Evolutionary conservation across 768 basidiomycete genomes (phyloP).

Genomic region (Lactarius psammicola): DNA sequence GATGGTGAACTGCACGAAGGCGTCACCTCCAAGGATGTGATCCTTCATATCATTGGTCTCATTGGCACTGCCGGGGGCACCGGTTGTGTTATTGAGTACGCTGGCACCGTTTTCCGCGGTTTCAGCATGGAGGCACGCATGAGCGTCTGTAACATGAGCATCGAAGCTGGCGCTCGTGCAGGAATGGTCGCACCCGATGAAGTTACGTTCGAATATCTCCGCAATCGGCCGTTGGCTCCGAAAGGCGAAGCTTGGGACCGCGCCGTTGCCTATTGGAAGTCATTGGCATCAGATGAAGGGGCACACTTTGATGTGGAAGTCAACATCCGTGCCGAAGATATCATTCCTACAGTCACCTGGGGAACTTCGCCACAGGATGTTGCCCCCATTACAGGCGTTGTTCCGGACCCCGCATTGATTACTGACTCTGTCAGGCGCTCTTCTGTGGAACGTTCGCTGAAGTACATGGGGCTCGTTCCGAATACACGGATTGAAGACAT

Average conservation of each 20-base stretch:
- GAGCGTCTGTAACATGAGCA: slow-evolving; percentile 67
- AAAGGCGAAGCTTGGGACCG: slow-evolving; percentile 58
- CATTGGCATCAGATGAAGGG: slow-evolving; percentile 53
- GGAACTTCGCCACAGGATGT: slow-evolving; percentile 65
- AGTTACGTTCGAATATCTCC: slow-evolving; percentile 59
- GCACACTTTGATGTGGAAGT: slow-evolving; percentile 60
- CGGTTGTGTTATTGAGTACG: slow-evolving; percentile 63
- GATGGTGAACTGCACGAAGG: slow-evolving; percentile 55
- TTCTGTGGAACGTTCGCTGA: slow-evolving; percentile 51
- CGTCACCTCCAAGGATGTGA: slow-evolving; percentile 61
- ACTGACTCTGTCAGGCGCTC: slow-evolving; percentile 45
- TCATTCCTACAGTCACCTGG: slow-evolving; percentile 64
- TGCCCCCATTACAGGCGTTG: slow-evolving; percentile 54
- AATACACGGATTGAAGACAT: slow-evolving; percentile 56
- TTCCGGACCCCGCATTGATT: slow-evolving; percentile 51
- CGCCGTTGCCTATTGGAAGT: slow-evolving; percentile 59
- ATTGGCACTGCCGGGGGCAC: slow-evolving; percentile 68
- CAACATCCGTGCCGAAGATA: slow-evolving; percentile 57
- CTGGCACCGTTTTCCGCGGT: slow-evolving; percentile 53
- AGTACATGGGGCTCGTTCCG: slow-evolving; percentile 60
- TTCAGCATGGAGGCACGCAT: slow-evolving; percentile 63
- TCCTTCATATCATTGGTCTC: slow-evolving; percentile 61
- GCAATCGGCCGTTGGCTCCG: slow-evolving; percentile 57
- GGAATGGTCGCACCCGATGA: slow-evolving; percentile 68
- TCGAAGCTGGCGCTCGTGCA: slow-evolving; percentile 63